Evolutionary conservation across 1,139 yeast species (phyloP).

Genomic region (Diutina mesorugosa): DNA sequence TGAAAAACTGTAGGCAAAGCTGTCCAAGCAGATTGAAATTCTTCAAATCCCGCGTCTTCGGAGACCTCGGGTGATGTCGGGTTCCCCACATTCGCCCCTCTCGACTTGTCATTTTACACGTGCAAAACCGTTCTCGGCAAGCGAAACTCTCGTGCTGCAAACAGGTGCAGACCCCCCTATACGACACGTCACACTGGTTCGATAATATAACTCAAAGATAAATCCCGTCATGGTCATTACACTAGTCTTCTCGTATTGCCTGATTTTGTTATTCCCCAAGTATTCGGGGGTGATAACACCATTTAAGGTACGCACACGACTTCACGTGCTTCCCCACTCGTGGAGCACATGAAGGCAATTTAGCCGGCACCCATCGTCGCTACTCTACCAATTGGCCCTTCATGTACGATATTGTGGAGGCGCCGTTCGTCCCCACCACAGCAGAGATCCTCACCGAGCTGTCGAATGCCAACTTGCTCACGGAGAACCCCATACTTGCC

Average conservation of each 20-base stretch:
- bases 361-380: background rate
- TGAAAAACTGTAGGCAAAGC: background rate
- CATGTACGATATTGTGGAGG: constrained; percentile 10
- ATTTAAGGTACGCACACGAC: background rate
- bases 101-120: background rate
- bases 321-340: background rate
- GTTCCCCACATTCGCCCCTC: background rate
- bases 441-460: constrained; percentile 16
- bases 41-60: no score
- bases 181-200: no score
- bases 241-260: no score
- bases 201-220: no score
- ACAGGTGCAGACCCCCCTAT: no score
- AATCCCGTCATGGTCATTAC: no score
- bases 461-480: constrained; percentile 17
- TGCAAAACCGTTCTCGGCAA: background rate
- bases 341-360: background rate
- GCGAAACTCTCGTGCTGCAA: no score
- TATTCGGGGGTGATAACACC: no score
- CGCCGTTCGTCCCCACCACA: constrained; percentile 25
- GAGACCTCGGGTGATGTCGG: background rate
- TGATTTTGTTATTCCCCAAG: no score
- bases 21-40: no score
- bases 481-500: constrained; percentile 33
- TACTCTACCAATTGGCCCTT: background rate